Evolutionary conservation across 805 yeast genomes (phyloP).

Genomic region (Pichia phayaonensis): DNA sequence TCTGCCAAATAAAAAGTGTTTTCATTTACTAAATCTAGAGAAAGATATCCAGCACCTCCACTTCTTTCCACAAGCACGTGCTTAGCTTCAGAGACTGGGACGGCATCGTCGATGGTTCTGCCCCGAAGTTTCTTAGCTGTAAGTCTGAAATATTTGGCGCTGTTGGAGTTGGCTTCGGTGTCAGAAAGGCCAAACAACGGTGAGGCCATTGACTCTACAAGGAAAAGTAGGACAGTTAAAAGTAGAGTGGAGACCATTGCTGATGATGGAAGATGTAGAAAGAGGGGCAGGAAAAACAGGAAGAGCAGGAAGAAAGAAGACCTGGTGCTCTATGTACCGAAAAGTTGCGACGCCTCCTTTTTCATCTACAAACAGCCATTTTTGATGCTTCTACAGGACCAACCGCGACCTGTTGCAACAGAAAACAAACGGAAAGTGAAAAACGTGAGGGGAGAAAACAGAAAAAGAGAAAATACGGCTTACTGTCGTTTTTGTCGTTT

Average conservation of each 20-base stretch:
- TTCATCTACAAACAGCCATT: no score
- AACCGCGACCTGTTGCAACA: no score
- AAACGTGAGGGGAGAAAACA: no score
- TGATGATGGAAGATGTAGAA: neutral
- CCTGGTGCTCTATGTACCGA: no score
- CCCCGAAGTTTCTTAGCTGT: slow-evolving; percentile 16
- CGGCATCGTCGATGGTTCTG: slow-evolving; percentile 2
- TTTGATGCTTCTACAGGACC: no score
- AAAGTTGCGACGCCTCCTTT: no score
- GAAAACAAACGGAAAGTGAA: no score
- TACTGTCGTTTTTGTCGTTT: no score
- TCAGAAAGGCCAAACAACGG: neutral
- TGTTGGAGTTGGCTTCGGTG: no score
- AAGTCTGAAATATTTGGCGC: slow-evolving; percentile 15
- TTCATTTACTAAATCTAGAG: slow-evolving; percentile 32
- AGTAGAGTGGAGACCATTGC: neutral
- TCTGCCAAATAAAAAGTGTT: slow-evolving; percentile 38
- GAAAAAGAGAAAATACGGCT: no score
- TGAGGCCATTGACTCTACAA: neutral
- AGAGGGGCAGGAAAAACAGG: neutral
- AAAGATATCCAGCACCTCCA: slow-evolving; percentile 18
- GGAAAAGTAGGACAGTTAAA: neutral
- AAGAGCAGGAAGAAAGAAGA: no score
- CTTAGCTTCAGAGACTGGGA: neutral
- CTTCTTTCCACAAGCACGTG: neutral